phyloP scores from a whole-genome alignment of 2,329 filamentous ascomycete genomes.

The Stemphylium vesicarium region DNA sequence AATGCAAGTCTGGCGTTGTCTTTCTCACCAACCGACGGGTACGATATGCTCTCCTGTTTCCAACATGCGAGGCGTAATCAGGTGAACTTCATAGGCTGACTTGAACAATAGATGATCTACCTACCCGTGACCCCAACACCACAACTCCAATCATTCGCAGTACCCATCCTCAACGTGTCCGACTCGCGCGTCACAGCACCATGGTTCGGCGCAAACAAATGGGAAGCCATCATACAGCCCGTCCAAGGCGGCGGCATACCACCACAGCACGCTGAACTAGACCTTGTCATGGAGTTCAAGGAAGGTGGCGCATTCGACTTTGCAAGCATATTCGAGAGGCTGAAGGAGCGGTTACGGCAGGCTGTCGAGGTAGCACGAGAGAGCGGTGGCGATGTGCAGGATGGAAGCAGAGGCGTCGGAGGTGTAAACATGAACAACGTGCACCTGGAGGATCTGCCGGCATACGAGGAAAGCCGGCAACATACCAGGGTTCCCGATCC shows the following conservation, averaged over 20 bases:
- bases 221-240: constrained; percentile 80
- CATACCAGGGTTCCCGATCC: constrained; percentile 45
- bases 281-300: constrained; percentile 87
- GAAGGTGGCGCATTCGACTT: constrained; percentile 96
- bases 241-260: constrained; percentile 85
- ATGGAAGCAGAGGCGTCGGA: constrained; percentile 50
- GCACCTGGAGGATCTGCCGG: constrained; percentile 84
- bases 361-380: constrained; percentile 77
- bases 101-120: constrained; percentile 75
- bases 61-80: background rate
- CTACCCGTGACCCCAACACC: constrained; percentile 73
- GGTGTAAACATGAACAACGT: constrained; percentile 67
- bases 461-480: constrained; percentile 72
- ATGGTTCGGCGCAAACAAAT: constrained; percentile 92
- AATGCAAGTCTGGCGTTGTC: constrained; percentile 75
- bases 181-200: constrained; percentile 87
- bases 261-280: constrained; percentile 72
- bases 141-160: constrained; percentile 83
- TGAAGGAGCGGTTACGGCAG: constrained; percentile 83
- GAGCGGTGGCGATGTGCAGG: constrained; percentile 58
- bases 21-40: constrained; percentile 88
- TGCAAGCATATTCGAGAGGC: constrained; percentile 78
- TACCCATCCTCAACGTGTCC: constrained; percentile 83
- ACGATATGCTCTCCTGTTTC: constrained; percentile 42
- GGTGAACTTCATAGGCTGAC: constrained; percentile 6